Conservation (phyloP, 2,329 filamentous ascomycete species). For the Keithomyces neogunnii region DNA sequence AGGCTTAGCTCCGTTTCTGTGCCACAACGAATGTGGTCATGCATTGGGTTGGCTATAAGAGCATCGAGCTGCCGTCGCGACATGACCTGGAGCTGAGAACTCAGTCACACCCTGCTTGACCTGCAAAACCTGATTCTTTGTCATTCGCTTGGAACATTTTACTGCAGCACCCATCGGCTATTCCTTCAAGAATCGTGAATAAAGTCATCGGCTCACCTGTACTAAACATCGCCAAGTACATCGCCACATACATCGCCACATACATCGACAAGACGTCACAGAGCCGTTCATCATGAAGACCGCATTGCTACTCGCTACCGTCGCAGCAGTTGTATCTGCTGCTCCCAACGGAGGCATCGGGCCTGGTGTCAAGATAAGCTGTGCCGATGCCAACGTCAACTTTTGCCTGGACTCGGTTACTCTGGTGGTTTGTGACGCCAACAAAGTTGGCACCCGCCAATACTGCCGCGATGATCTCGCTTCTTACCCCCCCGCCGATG, state of each 20-base stretch:
- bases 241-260: background rate
- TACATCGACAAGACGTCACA: background rate
- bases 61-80: background rate
- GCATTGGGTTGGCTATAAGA: conserved; percentile 2
- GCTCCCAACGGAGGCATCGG: conserved; percentile 30
- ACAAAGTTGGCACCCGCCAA: conserved; percentile 27
- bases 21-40: conserved; percentile 2
- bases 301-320: conserved; percentile 17
- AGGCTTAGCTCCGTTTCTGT: background rate
- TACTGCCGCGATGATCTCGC: conserved; percentile 37
- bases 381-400: conserved; percentile 29
- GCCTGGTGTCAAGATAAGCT: conserved; percentile 22
- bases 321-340: conserved; percentile 28
- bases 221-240: background rate
- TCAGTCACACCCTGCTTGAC: background rate
- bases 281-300: conserved; percentile 24
- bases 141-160: background rate
- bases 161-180: too few species aligned
- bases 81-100: background rate
- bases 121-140: background rate
- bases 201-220: background rate
- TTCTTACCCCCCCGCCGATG: conserved; percentile 31
- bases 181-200: background rate
- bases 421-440: conserved; percentile 37
- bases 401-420: conserved; percentile 38